Evolutionary conservation across 805 yeast species (phyloP), one percentile per base, ranked within the genome.

Genomic region (Yamadazyma akitaensis): DNA sequence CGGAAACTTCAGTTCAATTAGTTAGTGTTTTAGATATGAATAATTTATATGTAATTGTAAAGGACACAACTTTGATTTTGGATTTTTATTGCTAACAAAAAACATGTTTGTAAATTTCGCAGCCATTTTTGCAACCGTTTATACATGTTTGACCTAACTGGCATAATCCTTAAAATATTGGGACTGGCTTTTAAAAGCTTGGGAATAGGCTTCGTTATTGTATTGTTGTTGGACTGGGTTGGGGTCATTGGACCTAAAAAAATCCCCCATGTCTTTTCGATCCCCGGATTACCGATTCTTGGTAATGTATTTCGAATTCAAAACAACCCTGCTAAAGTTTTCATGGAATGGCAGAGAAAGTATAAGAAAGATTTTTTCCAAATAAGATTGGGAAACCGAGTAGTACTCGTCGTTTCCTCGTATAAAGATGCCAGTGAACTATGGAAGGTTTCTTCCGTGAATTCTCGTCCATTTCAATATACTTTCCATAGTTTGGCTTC

Each of bases 401-500:
- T 76, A 12, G 77, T 83, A 1, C 73, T 87, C 11, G 82, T 87
- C 14, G 91, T 81, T n/a, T 84, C 86, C 57, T 75, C 85, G 1
- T 82, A 67, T 53, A 76, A 73, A 3, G 75, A 84, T 6, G 80
- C 82, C 1, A 60, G 63, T 33, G 66, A 66, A 19, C 62, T 86
- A 2, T 84, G 87, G 86, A 60, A 75, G 24, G 55, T 54, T 13
- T 50, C 62, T 37, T 65, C 81, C 7, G 59, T 68, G 30, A 82
- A 80, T 54, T 85, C 92, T 1, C 67, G 95, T 36, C 94, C 94
- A 0, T 62, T 72, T 17, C 68, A 77, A 44, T 79, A 78, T 60
- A 84, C 90, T 1, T 86, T 87, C 63, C 94, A 87, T 63, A 66
- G 72, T 16, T 70, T 85, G 2, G 68, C 85, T 37, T 74, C 85